A percentile compares a stretch with the other conserved stretches of the same genome.
Evolutionary conservation across 257 asterid genomes (phyloP).

Genomic region (Ocimum tenuiflorum): DNA sequence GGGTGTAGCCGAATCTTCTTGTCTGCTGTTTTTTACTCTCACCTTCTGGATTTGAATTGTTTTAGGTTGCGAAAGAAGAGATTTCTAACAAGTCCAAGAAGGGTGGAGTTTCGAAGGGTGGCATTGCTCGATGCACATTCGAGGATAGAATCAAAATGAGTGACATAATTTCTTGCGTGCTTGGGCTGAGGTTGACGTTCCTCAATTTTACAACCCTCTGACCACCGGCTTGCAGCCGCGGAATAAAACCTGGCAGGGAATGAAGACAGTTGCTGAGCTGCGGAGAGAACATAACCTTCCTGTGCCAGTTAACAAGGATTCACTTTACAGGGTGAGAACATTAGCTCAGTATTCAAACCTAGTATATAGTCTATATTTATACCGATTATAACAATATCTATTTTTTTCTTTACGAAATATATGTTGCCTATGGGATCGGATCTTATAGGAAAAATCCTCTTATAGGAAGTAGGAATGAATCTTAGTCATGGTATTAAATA

Average conservation of each 20-base stretch:
- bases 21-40: not conserved
- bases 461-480: too few relatives aligned
- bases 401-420: too few relatives aligned
- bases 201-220: conserved; percentile 71
- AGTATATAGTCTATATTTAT: too few relatives aligned
- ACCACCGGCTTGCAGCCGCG: conserved; percentile 94
- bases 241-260: conserved; percentile 69
- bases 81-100: conserved; percentile 65
- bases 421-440: too few relatives aligned
- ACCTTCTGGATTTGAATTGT: not conserved
- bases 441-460: too few relatives aligned
- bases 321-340: conserved; percentile 60
- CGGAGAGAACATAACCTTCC: conserved; percentile 68
- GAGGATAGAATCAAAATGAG: conserved; percentile 89
- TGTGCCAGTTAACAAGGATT: conserved; percentile 79
- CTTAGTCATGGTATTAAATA: too few relatives aligned
- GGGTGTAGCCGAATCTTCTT: not conserved
- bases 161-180: conserved; percentile 88
- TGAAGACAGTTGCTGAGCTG: conserved; percentile 84
- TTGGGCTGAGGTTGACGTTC: conserved; percentile 94
- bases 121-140: conserved; percentile 93
- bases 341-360: not conserved
- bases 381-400: too few relatives aligned
- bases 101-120: conserved; percentile 74
- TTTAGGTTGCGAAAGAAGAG: conserved; percentile 88